Evolutionary conservation across 768 basidiomycete species (phyloP).

Genomic region (Agaricus blazei): DNA sequence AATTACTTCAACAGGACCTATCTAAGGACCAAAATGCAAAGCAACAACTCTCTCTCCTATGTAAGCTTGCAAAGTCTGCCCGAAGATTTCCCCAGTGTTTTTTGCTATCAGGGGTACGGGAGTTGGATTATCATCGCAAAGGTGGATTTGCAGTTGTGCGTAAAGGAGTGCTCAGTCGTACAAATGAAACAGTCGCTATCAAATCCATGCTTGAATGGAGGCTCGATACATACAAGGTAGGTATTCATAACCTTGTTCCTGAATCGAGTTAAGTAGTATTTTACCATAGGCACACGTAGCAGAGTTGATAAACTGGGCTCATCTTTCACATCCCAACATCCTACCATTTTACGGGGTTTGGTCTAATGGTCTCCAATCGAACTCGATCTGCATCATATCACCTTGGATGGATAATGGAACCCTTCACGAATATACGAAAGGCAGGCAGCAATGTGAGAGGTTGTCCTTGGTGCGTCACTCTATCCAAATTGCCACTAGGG

Average conservation of each 20-base stretch:
- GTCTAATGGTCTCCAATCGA: not conserved
- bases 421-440: not conserved
- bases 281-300: not conserved
- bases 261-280: not conserved
- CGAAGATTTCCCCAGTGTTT: too few relatives aligned
- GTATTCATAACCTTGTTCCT: not conserved
- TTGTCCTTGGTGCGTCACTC: not conserved
- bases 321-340: constrained; percentile 3
- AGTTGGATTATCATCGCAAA: too few relatives aligned
- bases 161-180: not conserved
- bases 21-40: too few relatives aligned
- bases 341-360: constrained; percentile 8
- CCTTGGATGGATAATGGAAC: constrained; percentile 10
- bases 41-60: too few relatives aligned
- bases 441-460: not conserved
- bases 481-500: too few relatives aligned
- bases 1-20: not conserved
- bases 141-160: not conserved
- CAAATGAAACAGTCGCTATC: not conserved
- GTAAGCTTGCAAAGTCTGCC: too few relatives aligned
- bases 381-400: not conserved
- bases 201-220: not conserved
- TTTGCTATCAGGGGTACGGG: too few relatives aligned
- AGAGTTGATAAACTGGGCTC: constrained; percentile 6
- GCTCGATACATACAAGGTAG: not conserved